Percentiles rank a stretch among this genome's conserved stretches.
phyloP scores from a whole-genome alignment of 2,329 filamentous ascomycete species.

The Fusarium lyarnte region DNA sequence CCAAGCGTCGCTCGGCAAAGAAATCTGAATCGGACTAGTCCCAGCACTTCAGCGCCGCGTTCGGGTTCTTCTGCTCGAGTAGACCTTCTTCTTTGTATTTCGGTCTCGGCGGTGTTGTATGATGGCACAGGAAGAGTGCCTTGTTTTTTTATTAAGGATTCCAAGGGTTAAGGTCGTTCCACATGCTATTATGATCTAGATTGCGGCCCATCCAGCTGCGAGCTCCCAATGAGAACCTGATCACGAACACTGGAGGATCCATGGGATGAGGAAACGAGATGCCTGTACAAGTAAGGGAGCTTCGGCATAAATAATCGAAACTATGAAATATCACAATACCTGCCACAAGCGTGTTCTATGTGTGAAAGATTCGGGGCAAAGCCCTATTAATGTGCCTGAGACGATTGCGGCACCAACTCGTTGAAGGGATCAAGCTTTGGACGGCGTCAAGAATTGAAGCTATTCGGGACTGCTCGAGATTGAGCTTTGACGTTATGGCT shows the following conservation, averaged over 20 bases:
- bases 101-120: constrained; percentile 56
- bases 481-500: not conserved
- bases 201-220: constrained; percentile 42
- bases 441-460: constrained; percentile 5
- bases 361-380: not conserved
- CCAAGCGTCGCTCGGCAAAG: constrained; percentile 20
- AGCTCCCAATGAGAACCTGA: constrained; percentile 40
- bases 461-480: not conserved
- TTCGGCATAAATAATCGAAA: constrained; percentile 35
- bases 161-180: constrained; percentile 48
- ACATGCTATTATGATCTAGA: constrained; percentile 47
- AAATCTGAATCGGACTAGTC: constrained; percentile 18
- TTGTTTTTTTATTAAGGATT: constrained; percentile 51
- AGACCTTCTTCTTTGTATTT: constrained; percentile 47
- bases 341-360: not conserved
- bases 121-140: constrained; percentile 53
- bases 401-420: not conserved
- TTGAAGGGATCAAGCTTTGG: not conserved
- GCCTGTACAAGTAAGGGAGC: constrained; percentile 45
- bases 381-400: not conserved
- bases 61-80: constrained; percentile 27
- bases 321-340: constrained; percentile 13
- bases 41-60: constrained; percentile 11
- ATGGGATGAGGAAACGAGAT: constrained; percentile 43
- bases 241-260: constrained; percentile 35